Percentiles rank a stretch among this genome's conserved stretches.
These are phyloP conservation scores for Ciborinia camelliae DNA, from an alignment of 2,329 filamentous ascomycete species.

Conservation along the genomic window DNA sequence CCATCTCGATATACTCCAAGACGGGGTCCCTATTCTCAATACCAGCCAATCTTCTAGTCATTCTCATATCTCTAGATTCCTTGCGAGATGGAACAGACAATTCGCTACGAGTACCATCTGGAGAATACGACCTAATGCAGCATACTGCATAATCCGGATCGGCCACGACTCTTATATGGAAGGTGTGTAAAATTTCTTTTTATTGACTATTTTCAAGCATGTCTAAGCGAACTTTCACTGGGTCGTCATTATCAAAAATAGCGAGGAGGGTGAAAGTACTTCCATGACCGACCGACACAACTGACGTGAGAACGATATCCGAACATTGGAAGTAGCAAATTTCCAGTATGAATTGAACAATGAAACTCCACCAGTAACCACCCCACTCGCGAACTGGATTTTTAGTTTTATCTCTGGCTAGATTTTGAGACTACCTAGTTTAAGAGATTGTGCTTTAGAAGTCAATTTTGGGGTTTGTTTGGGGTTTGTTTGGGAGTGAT, in stretches of 20 bases:
- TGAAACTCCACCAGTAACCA: no score
- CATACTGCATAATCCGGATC: background rate
- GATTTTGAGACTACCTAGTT: no score
- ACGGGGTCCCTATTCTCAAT: conserved; percentile 33
- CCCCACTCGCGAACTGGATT: no score
- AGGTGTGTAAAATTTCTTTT: background rate
- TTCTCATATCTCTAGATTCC: conserved; percentile 18
- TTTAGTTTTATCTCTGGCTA: no score
- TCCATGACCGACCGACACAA: background rate
- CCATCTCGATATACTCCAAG: conserved; percentile 10
- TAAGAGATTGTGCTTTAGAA: no score
- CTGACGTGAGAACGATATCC: background rate
- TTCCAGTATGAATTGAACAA: background rate
- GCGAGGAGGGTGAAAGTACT: background rate
- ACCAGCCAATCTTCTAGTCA: conserved; percentile 34
- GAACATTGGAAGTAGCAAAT: background rate
- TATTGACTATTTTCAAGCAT: background rate
- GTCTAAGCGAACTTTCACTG: background rate
- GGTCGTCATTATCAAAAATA: no score
- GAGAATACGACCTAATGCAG: background rate
- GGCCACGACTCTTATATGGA: background rate
- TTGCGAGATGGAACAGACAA: background rate
- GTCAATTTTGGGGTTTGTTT: no score
- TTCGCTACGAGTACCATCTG: background rate
- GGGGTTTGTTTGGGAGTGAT: background rate